phyloP scores from a whole-genome alignment of 2,329 filamentous ascomycete species.

The Periconia macrospinosa region DNA sequence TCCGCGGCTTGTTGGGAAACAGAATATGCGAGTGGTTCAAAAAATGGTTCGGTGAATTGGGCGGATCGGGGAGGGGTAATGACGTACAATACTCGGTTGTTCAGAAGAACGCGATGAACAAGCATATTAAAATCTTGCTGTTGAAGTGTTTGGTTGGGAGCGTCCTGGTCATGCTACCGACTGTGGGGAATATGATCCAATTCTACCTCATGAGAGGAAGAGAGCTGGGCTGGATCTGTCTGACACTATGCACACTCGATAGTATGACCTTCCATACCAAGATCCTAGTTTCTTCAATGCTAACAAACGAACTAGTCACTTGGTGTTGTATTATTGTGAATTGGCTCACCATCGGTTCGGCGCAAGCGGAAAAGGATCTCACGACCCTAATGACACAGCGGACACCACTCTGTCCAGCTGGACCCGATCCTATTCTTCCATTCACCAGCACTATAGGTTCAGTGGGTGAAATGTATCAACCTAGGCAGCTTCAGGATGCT shows the following conservation, averaged over 20 bases:
- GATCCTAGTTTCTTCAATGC: neutral
- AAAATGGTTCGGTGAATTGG: neutral
- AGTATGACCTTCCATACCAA: conserved; percentile 27
- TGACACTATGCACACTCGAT: conserved; percentile 43
- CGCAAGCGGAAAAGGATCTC: conserved; percentile 22
- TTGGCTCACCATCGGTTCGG: conserved; percentile 33
- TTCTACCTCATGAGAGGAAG: conserved; percentile 35
- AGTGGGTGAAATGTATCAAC: neutral
- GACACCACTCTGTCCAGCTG: neutral
- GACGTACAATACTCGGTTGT: neutral
- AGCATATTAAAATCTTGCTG: conserved; percentile 21
- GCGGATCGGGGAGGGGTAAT: neutral
- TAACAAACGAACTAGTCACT: conserved; percentile 13
- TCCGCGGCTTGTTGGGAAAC: conserved; percentile 4
- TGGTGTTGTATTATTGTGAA: conserved; percentile 32
- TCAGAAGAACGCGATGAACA: conserved; percentile 8
- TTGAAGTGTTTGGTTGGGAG: conserved; percentile 33
- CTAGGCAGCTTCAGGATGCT: neutral
- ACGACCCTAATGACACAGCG: conserved; percentile 14
- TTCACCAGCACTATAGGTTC: neutral
- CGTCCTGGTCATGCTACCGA: conserved; percentile 38
- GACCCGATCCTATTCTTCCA: neutral
- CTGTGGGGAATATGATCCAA: conserved; percentile 37
- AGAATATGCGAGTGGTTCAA: conserved; percentile 2
- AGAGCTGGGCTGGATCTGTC: conserved; percentile 44